Evolutionary conservation across 2,329 filamentous ascomycete species (phyloP), one percentile per base, ranked within the genome.

Genomic region (Penicillium sp.): DNA sequence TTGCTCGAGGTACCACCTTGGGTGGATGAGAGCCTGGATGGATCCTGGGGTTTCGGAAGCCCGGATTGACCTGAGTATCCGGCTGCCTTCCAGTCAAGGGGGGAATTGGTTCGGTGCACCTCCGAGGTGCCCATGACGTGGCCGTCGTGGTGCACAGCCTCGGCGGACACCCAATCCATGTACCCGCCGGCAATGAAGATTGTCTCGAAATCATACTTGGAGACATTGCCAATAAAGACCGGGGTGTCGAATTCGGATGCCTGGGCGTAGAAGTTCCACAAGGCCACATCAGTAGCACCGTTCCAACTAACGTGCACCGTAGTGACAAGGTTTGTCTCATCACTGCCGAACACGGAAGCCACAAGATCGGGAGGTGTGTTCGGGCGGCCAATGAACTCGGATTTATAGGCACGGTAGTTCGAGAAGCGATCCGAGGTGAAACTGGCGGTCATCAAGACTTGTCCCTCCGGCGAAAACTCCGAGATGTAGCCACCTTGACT

Each of bases 391-490:
- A 60, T 66, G 50, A 73, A 76, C 29, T 69, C 60, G 25, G 56
- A 67, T 51, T 77, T 77, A 63, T 73, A 76, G 9, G 70, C 65
- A 3, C 75, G 73, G 54, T 77, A 77, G 25, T 68, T 75, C 6
- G 67, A 68, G 54, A 69, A 72, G 8, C 68, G 67, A 1, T 51
- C n/a, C 1, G 67, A 68, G 8, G 56, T 61, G 56, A 75, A 77
- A 22, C 54, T 59, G 1, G 72, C 72, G 11, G 65, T 68, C 57
- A 73, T 66, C 5, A 72, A 48, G n/a, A 67, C 22, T 9, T 62
- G 54, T 7, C 73, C 73, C 7, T 71, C 60, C 0, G 58, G 48
- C 0, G 66, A 61, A 46, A 67, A 64, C 44, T 76, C 73, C 18
- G 64, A 70, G 12, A 70, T 64, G 49, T 73, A 74, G 15, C 71